phyloP scores from a whole-genome alignment of 495 filamentous ascomycete genomes.

The Lophiotrema nucula region DNA sequence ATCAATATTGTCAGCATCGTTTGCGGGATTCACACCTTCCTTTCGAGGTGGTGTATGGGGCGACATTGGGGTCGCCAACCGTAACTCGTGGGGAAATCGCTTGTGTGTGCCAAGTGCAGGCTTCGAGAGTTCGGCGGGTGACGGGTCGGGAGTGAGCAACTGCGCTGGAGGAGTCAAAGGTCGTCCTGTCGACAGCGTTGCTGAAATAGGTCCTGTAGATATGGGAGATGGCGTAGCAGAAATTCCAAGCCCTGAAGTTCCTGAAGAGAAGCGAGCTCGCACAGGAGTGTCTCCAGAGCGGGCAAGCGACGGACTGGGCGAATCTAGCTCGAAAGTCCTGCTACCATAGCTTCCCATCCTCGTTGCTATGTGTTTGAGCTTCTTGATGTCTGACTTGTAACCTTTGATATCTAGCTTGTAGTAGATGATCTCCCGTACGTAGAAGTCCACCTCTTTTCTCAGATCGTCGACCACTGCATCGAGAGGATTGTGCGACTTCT shows the following conservation, averaged over 20 bases:
- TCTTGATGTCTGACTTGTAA: slow-evolving; percentile 35
- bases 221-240: slow-evolving; percentile 30
- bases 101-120: slow-evolving; percentile 1
- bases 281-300: slow-evolving; percentile 16
- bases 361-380: slow-evolving; percentile 15
- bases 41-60: slow-evolving; percentile 28
- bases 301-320: slow-evolving; percentile 9
- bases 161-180: slow-evolving; percentile 15
- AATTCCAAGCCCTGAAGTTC: slow-evolving; percentile 1
- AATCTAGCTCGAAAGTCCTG: slow-evolving; percentile 19
- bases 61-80: neutral
- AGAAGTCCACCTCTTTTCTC: slow-evolving; percentile 31
- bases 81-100: slow-evolving; percentile 1
- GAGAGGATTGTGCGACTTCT: neutral
- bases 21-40: slow-evolving; percentile 6
- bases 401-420: slow-evolving; percentile 35
- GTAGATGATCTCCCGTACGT: slow-evolving; percentile 35
- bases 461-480: slow-evolving; percentile 14
- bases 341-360: slow-evolving; percentile 25
- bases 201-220: slow-evolving; percentile 17
- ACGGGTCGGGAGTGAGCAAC: slow-evolving; percentile 6
- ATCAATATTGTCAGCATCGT: slow-evolving; percentile 21
- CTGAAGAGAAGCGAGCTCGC: neutral
- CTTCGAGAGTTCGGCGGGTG: slow-evolving; percentile 1
- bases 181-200: slow-evolving; percentile 4